A percentile compares a stretch with the other conserved stretches of the same genome.
Evolutionary conservation across 2,329 filamentous ascomycete genomes (phyloP).

Genomic region (Xylariaceae sp.): DNA sequence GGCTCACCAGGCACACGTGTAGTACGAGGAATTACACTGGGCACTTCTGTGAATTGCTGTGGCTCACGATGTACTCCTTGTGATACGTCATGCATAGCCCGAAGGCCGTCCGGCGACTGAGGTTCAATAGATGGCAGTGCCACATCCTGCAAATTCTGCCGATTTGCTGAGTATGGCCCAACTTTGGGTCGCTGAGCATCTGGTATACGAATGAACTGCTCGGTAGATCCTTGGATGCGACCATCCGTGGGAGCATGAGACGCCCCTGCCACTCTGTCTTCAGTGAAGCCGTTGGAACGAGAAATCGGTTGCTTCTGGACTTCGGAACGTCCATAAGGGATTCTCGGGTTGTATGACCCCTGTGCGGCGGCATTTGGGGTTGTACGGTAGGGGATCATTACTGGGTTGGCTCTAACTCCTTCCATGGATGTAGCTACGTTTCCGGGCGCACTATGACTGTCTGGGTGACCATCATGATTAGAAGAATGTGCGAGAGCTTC

Average conservation of each 20-base stretch:
- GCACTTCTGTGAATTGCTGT: conserved; percentile 20
- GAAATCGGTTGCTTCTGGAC: conserved; percentile 2
- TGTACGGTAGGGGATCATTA: conserved; percentile 9
- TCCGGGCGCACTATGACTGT: conserved; percentile 18
- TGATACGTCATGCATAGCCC: conserved; percentile 12
- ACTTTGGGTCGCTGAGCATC: conserved; percentile 31
- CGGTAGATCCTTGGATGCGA: conserved; percentile 13
- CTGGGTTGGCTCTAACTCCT: conserved; percentile 17
- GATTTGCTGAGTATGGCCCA: conserved; percentile 26
- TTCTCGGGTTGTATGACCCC: conserved; percentile 7
- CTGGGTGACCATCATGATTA: conserved; percentile 13
- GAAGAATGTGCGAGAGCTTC: conserved; percentile 28
- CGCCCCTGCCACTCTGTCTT: conserved; percentile 1
- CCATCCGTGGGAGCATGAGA: conserved; percentile 12
- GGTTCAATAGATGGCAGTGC: conserved; percentile 32
- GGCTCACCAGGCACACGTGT: conserved; percentile 19
- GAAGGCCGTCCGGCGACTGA: conserved; percentile 23
- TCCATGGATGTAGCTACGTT: conserved; percentile 19
- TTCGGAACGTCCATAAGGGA: conserved; percentile 5
- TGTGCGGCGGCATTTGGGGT: conserved; percentile 5
- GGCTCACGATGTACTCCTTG: conserved; percentile 20
- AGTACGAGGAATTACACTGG: conserved; percentile 22
- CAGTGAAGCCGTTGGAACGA: background rate
- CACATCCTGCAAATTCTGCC: conserved; percentile 31
- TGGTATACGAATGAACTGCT: conserved; percentile 23